Conservation (phyloP, 352 stramenopile genomes). For the Phytophthora hibernalis region DNA sequence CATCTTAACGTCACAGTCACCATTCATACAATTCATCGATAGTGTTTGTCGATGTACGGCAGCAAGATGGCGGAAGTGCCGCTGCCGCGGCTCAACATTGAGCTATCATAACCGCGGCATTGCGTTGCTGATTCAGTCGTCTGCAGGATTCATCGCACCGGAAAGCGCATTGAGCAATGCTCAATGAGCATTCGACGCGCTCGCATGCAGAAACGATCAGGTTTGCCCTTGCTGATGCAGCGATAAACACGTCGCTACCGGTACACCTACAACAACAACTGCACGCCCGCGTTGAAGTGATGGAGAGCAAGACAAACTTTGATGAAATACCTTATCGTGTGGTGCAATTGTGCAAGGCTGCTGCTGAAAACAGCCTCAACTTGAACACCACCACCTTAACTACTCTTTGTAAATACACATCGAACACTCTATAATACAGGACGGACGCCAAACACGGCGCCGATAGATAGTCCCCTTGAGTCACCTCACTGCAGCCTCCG, state of each 20-base stretch:
- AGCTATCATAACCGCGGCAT: no score
- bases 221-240: conserved; percentile 16
- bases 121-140: not conserved
- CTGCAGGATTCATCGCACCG: conserved; percentile 6
- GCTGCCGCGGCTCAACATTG: no score
- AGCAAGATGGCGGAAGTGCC: no score
- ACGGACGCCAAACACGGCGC: conserved; percentile 16
- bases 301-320: conserved; percentile 2
- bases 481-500: not conserved
- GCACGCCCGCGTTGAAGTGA: not conserved
- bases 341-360: conserved; percentile 30
- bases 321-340: conserved; percentile 39
- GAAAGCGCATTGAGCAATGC: conserved; percentile 21
- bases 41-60: no score
- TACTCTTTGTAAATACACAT: conserved; percentile 44
- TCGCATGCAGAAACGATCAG: conserved; percentile 1
- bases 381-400: conserved; percentile 30
- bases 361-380: conserved; percentile 3
- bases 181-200: conserved; percentile 26
- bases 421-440: conserved; percentile 44
- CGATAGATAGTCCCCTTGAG: conserved; percentile 46
- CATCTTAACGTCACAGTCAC: no score
- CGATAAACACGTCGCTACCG: conserved; percentile 11
- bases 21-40: no score
- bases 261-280: not conserved